A percentile compares a stretch with the other conserved stretches of the same genome.
Conservation (phyloP, 2,329 filamentous ascomycete genomes). For the Botryosphaeria agaves region DNA sequence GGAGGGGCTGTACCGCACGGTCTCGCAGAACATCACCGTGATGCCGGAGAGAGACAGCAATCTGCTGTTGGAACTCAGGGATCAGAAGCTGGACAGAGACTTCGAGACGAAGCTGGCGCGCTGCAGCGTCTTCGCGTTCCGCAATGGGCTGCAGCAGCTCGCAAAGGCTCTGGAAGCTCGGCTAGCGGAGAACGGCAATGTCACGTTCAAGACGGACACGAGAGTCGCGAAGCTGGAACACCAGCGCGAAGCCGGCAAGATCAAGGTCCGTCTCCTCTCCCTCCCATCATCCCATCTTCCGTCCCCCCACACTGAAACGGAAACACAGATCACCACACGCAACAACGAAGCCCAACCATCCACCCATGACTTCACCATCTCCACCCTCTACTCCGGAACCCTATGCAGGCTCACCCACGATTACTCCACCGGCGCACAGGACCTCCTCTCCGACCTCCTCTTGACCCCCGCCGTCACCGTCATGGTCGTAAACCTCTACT, state of each 20-base stretch:
- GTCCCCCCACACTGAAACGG: conserved; percentile 5
- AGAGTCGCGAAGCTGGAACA: conserved; percentile 30
- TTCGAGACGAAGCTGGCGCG: conserved; percentile 15
- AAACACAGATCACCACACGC: conserved; percentile 15
- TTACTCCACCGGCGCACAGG: conserved; percentile 6
- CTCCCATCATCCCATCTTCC: neutral
- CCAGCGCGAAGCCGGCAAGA: conserved; percentile 16
- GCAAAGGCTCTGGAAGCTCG: conserved; percentile 16
- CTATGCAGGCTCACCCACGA: conserved; percentile 10
- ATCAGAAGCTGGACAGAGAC: conserved; percentile 15
- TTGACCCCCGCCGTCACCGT: conserved; percentile 56
- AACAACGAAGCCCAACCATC: conserved; percentile 5
- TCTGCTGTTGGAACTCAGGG: conserved; percentile 13
- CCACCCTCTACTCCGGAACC: conserved; percentile 35
- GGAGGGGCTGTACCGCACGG: conserved; percentile 12
- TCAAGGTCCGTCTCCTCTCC: conserved; percentile 23
- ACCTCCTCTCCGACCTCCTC: conserved; percentile 22
- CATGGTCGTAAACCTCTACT: conserved; percentile 88
- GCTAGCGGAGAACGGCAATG: conserved; percentile 19
- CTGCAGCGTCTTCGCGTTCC: conserved; percentile 25
- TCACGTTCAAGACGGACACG: conserved; percentile 20
- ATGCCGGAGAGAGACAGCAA: conserved; percentile 17
- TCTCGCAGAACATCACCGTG: conserved; percentile 13
- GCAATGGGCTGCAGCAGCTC: conserved; percentile 24
- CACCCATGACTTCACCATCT: conserved; percentile 42